Conservation (phyloP, 2,329 filamentous ascomycete species). For the Penicillium sp. region DNA sequence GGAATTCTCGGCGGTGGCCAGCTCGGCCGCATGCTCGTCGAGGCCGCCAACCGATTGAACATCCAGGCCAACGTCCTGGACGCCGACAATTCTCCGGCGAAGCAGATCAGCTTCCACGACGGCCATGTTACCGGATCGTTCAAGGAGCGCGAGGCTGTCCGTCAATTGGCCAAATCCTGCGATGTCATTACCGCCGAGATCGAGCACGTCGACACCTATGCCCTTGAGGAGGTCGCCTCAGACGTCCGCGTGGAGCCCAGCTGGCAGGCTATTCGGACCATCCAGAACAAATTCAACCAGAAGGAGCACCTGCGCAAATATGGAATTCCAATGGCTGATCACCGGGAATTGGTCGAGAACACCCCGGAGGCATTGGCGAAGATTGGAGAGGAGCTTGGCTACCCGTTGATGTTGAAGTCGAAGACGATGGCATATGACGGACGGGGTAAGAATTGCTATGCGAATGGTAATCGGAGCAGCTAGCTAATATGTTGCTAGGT, state of each 20-base stretch:
- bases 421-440: slow-evolving; percentile 91
- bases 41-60: slow-evolving; percentile 78
- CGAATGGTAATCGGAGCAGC: background rate
- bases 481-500: slow-evolving; percentile 41
- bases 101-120: slow-evolving; percentile 76
- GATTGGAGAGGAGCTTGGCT: slow-evolving; percentile 67
- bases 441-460: slow-evolving; percentile 56
- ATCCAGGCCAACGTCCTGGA: slow-evolving; percentile 80
- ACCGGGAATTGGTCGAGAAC: slow-evolving; percentile 63
- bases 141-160: slow-evolving; percentile 76
- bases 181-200: slow-evolving; percentile 92
- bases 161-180: slow-evolving; percentile 71
- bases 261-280: slow-evolving; percentile 81
- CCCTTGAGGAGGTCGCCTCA: slow-evolving; percentile 77
- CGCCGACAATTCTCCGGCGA: slow-evolving; percentile 72
- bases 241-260: slow-evolving; percentile 72
- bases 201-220: slow-evolving; percentile 89
- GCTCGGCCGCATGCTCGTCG: slow-evolving; percentile 89
- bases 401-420: slow-evolving; percentile 90
- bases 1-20: slow-evolving; percentile 66
- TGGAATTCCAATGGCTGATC: slow-evolving; percentile 71
- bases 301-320: slow-evolving; percentile 73
- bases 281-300: slow-evolving; percentile 92
- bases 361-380: slow-evolving; percentile 62
- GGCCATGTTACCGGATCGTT: slow-evolving; percentile 83